phyloP scores from a whole-genome alignment of 345 rosid species.

The Leavenworthia alabamica region DNA sequence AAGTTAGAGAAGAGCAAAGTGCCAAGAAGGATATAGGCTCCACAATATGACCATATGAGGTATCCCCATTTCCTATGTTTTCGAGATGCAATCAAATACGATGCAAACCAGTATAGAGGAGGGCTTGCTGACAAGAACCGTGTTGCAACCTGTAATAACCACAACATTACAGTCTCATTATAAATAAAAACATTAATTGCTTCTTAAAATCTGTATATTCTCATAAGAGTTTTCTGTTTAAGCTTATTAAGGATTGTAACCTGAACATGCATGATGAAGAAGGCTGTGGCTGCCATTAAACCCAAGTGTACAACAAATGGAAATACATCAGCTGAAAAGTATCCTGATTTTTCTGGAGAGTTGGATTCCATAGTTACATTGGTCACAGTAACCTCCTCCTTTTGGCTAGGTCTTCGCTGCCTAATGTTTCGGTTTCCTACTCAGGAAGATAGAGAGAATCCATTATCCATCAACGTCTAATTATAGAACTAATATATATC shows the following conservation, averaged over 20 bases:
- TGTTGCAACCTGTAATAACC: conserved; percentile 63
- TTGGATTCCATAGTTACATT: conserved; percentile 14
- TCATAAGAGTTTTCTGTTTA: neutral
- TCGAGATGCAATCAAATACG: conserved; percentile 37
- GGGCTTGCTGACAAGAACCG: conserved; percentile 89
- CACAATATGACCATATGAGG: conserved; percentile 60
- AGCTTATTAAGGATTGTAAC: conserved; percentile 31
- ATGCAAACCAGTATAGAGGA: conserved; percentile 85
- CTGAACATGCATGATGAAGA: conserved; percentile 92
- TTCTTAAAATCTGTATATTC: neutral
- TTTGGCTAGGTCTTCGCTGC: conserved; percentile 42
- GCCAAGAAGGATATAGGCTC: conserved; percentile 76
- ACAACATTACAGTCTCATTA: neutral
- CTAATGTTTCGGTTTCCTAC: conserved; percentile 44
- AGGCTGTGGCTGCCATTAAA: conserved; percentile 68
- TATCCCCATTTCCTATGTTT: conserved; percentile 46
- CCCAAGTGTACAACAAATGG: conserved; percentile 68
- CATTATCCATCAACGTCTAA: neutral
- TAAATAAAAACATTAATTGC: neutral
- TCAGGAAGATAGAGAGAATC: neutral
- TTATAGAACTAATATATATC: neutral
- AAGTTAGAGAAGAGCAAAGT: conserved; percentile 79
- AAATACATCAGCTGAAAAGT: conserved; percentile 42
- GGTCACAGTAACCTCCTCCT: conserved; percentile 23
- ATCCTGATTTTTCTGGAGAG: conserved; percentile 34